Evolutionary conservation across 495 filamentous ascomycete genomes (phyloP).

Genomic region (Penicillium mononematosum): DNA sequence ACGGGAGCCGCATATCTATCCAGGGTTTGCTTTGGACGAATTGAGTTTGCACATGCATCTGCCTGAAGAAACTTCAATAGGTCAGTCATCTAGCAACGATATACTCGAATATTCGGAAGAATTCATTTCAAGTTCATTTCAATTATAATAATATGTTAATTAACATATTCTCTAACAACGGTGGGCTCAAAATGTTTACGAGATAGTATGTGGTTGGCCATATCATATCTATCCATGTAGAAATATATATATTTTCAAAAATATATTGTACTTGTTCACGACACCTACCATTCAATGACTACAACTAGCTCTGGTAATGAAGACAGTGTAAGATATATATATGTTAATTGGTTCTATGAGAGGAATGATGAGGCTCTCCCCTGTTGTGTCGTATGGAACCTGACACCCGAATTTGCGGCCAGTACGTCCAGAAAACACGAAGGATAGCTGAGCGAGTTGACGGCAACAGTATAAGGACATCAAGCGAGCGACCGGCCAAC

Average conservation of each 20-base stretch:
- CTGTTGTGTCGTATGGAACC: neutral
- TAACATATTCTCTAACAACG: neutral
- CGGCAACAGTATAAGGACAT: neutral
- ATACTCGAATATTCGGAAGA: neutral
- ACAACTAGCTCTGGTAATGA: no score
- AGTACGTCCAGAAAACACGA: neutral
- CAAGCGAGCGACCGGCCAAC: neutral
- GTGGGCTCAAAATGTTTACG: no score
- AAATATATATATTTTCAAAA: no score
- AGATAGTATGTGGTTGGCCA: no score
- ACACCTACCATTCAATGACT: no score
- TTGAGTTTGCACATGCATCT: neutral
- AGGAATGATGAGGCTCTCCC: neutral
- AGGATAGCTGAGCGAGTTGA: neutral
- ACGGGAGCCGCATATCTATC: neutral
- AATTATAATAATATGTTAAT: neutral
- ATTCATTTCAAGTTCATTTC: neutral
- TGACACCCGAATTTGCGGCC: neutral
- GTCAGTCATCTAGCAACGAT: neutral
- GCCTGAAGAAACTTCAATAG: neutral
- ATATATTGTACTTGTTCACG: no score
- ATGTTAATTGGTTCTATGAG: neutral
- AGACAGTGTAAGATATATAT: neutral
- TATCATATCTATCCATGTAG: no score
- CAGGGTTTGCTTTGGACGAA: neutral